Base-by-base conservation (phyloP, 345 rosid species). In the Gossypium mustelinum region DNA sequence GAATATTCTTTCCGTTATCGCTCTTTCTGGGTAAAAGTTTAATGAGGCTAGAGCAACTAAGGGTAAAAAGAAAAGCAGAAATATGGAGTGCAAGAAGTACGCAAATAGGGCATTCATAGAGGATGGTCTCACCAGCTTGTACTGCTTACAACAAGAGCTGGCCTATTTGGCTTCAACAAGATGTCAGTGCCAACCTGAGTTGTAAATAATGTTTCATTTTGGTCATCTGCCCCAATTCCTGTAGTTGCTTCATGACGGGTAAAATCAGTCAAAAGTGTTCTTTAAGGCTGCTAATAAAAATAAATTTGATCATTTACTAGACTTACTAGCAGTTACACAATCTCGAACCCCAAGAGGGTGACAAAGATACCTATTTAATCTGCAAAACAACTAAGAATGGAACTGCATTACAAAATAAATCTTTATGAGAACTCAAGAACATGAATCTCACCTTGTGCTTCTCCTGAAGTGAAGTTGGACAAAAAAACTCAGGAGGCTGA, bases 71-170 rank as follows among this genome's bases (percentile, higher is more conserved):
- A 60, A 61, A 47, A 17, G 60, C 2, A 72, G 62, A 1, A 39
- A 8, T 34, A 75, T 24, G 11, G 67, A 50, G 43, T 51, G 22
- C 65, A 29, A 45, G 3, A 34, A 34, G 6, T 22, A 68, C 34
- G 68, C 52, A 22, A 61, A 67, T 7, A 4, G 24, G 25, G 61
- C 60, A 17, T 43, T 7, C 45, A 27, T 59, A 29, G 34, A 73
- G 18, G 59, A 76, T 59, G 70, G 75, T 25, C 89, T 84, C 78
- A 95, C 99, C 98, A 95, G 86, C 98, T 95, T 70, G 98, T 93
- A 81, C 98, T 95, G 86, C 98, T 95, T 65, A 95, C 94, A 41
- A 95, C 85, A 85, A 95, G 94, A 44, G 97, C 99, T 41, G 97
- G 98, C 76, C 96, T 89, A 71, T 85, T 87, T 58, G 79, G 84